These are phyloP conservation scores for Trypanosoma mega DNA, from an alignment of 208 protist species.

Conservation along the genomic window DNA sequence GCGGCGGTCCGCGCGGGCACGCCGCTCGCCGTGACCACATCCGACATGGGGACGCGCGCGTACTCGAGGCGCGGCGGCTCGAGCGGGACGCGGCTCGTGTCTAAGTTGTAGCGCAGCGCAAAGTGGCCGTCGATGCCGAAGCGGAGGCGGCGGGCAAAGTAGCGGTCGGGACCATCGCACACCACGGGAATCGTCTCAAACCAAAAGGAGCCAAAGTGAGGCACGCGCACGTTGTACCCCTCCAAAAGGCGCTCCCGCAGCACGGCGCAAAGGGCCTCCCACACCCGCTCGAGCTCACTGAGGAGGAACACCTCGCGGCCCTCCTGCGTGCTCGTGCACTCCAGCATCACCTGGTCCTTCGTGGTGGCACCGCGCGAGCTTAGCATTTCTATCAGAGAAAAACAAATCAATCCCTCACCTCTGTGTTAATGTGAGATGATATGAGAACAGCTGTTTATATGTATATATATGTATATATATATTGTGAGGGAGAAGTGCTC, in stretches of 20 bases:
- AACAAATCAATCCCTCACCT: too few relatives aligned
- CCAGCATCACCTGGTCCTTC: slow-evolving; percentile 74
- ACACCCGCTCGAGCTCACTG: slow-evolving; percentile 81
- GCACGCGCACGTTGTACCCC: slow-evolving; percentile 54
- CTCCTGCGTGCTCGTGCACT: slow-evolving; percentile 76
- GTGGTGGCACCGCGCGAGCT: slow-evolving; percentile 74
- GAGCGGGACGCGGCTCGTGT: slow-evolving; percentile 28
- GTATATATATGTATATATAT: too few relatives aligned
- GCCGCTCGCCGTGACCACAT: slow-evolving; percentile 59
- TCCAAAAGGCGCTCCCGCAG: slow-evolving; percentile 61
- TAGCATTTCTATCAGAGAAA: slow-evolving; percentile 34
- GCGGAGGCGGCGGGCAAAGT: slow-evolving; percentile 31
- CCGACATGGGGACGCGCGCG: slow-evolving; percentile 44
- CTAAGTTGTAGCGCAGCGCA: slow-evolving; percentile 34
- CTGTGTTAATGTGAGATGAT: too few relatives aligned
- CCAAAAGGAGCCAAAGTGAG: slow-evolving; percentile 68
- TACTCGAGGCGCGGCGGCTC: slow-evolving; percentile 22
- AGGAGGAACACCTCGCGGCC: slow-evolving; percentile 71
- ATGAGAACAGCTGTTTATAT: too few relatives aligned
- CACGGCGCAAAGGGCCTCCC: slow-evolving; percentile 63
- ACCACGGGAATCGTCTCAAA: slow-evolving; percentile 43
- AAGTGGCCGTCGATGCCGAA: slow-evolving; percentile 40
- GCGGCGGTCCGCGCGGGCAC: slow-evolving; percentile 66
- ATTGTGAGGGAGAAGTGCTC: too few relatives aligned
- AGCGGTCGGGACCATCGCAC: slow-evolving; percentile 33